Evolutionary conservation across 2,329 filamentous ascomycete species (phyloP).

Genomic region (Neoascochyta sp.): DNA sequence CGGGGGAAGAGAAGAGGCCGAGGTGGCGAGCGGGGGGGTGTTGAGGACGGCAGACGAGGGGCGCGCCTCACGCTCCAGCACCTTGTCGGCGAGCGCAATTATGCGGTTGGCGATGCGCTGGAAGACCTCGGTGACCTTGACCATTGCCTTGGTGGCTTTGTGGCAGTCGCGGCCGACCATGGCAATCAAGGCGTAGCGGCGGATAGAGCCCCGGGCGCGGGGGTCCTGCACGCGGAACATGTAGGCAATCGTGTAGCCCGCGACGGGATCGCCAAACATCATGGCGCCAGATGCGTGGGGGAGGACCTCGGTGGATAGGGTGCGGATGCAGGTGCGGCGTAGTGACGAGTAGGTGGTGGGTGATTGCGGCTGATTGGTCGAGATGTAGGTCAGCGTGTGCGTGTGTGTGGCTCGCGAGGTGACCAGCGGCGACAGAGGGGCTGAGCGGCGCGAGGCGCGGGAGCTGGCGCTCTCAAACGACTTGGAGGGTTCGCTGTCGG

Average conservation of each 20-base stretch:
- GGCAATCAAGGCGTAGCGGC: constrained; percentile 56
- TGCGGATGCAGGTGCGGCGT: constrained; percentile 56
- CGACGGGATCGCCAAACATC: constrained; percentile 54
- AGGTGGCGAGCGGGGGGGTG: constrained; percentile 31
- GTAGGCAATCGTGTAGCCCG: constrained; percentile 58
- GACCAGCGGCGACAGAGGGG: constrained; percentile 43
- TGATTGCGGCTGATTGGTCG: constrained; percentile 54
- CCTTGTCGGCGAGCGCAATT: constrained; percentile 42
- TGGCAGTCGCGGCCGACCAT: constrained; percentile 56
- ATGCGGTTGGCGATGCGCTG: constrained; percentile 53
- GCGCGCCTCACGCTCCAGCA: constrained; percentile 37
- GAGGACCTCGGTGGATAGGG: constrained; percentile 55
- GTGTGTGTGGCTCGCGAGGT: constrained; percentile 46
- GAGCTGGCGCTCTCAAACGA: constrained; percentile 34
- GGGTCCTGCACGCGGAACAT: constrained; percentile 58
- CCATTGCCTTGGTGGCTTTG: constrained; percentile 43
- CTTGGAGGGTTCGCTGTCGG: constrained; percentile 39
- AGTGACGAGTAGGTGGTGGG: constrained; percentile 53
- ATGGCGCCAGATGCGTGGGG: constrained; percentile 57
- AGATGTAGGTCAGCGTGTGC: constrained; percentile 56
- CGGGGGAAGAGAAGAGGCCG: constrained; percentile 26
- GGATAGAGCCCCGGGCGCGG: constrained; percentile 54
- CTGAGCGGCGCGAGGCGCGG: constrained; percentile 30
- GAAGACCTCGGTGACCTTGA: constrained; percentile 45
- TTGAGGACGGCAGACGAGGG: constrained; percentile 29